These are phyloP conservation scores for Pleoardoris graminearum DNA, from an alignment of 2,329 filamentous ascomycete genomes.

Conservation along the genomic window DNA sequence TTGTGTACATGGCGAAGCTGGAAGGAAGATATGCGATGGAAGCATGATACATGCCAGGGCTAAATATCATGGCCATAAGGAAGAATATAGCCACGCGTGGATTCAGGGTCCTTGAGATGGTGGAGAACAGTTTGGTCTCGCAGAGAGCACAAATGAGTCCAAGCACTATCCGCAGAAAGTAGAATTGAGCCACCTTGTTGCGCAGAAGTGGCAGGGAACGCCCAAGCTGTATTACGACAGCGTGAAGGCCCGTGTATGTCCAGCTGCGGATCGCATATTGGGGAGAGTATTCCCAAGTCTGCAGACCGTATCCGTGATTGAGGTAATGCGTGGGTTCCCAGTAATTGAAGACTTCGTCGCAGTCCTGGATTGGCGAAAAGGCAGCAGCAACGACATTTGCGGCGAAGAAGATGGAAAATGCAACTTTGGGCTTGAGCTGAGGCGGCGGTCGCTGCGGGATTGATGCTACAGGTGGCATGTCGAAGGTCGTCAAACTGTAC, in stretches of 20 bases:
- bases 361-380: conserved; percentile 92
- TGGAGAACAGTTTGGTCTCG: conserved; percentile 79
- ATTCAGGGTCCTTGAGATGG: conserved; percentile 75
- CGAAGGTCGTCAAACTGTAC: neutral
- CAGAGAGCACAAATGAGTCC: conserved; percentile 77
- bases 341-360: conserved; percentile 98
- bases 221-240: conserved; percentile 68
- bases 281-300: conserved; percentile 99
- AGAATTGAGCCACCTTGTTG: conserved; percentile 71
- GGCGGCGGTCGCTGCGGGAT: conserved; percentile 36
- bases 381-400: conserved; percentile 76
- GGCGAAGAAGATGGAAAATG: conserved; percentile 78
- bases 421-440: conserved; percentile 67
- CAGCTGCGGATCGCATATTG: conserved; percentile 94
- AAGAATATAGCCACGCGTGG: conserved; percentile 85
- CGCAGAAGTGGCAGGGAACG: conserved; percentile 54
- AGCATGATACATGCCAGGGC: conserved; percentile 91
- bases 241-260: conserved; percentile 84
- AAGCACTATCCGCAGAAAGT: conserved; percentile 76
- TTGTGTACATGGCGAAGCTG: conserved; percentile 95
- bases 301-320: conserved; percentile 85
- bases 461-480: neutral
- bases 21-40: conserved; percentile 86
- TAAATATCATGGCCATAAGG: conserved; percentile 73
- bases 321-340: conserved; percentile 98